Conservation (phyloP, 305 asterid genomes). For the Fraxinus xanthoxyloides region DNA sequence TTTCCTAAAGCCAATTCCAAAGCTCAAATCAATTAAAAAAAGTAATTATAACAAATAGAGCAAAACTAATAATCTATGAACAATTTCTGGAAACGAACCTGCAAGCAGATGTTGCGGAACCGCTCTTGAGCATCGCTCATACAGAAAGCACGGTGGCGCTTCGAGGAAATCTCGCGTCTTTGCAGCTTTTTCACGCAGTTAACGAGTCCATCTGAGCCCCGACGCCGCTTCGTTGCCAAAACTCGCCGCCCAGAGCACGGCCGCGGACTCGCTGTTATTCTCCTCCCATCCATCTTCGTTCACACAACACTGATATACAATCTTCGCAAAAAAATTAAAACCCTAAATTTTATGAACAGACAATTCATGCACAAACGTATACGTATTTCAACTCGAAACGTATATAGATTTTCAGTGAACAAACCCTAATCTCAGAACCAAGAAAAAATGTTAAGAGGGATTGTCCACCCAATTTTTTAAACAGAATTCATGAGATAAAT, state of each 20-base stretch:
- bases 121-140: slow-evolving; percentile 97
- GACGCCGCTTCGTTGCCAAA: slow-evolving; percentile 87
- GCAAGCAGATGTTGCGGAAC: slow-evolving; percentile 83
- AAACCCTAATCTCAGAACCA: slow-evolving; percentile 55
- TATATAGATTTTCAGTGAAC: background rate
- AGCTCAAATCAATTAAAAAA: background rate
- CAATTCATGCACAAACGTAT: slow-evolving; percentile 21
- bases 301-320: slow-evolving; percentile 19
- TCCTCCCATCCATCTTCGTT: slow-evolving; percentile 74
- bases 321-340: slow-evolving; percentile 31
- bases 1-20: slow-evolving; percentile 9
- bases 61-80: background rate
- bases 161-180: slow-evolving; percentile 87
- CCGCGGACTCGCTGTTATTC: slow-evolving; percentile 91
- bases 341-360: slow-evolving; percentile 30
- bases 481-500: slow-evolving; percentile 11
- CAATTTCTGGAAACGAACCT: slow-evolving; percentile 42
- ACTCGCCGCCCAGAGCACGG: slow-evolving; percentile 91
- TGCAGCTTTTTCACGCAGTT: slow-evolving; percentile 96
- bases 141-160: slow-evolving; percentile 81
- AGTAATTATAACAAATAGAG: background rate
- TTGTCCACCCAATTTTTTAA: slow-evolving; percentile 26
- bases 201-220: slow-evolving; percentile 73
- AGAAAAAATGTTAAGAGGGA: slow-evolving; percentile 26
- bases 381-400: slow-evolving; percentile 28